Evolutionary conservation across 2,329 filamentous ascomycete species (phyloP).

Genomic region (Epichloe amarillans): DNA sequence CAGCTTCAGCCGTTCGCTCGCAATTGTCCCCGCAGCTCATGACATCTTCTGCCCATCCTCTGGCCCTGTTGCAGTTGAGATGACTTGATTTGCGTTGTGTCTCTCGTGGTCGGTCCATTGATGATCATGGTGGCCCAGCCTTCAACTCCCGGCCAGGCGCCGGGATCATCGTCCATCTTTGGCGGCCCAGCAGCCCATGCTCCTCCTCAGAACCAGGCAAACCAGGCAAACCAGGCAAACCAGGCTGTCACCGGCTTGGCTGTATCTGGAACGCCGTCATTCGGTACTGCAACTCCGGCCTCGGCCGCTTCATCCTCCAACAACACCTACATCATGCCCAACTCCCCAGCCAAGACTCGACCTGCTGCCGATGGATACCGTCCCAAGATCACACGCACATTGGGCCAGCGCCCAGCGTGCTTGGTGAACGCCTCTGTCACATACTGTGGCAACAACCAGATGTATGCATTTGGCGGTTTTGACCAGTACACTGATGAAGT

Average conservation of each 20-base stretch:
- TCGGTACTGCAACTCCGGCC: slow-evolving; percentile 11
- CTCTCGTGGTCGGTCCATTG: slow-evolving; percentile 1
- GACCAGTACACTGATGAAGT: slow-evolving; percentile 98
- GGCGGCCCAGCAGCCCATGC: slow-evolving; percentile 24
- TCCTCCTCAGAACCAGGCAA: slow-evolving; percentile 15
- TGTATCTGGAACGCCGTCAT: slow-evolving; percentile 14
- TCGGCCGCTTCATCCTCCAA: slow-evolving; percentile 35
- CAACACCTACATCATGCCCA: slow-evolving; percentile 85
- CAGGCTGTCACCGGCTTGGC: slow-evolving; percentile 13
- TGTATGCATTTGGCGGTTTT: slow-evolving; percentile 96
- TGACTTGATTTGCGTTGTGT: slow-evolving; percentile 2
- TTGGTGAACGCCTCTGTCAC: slow-evolving; percentile 97
- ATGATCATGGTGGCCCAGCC: slow-evolving; percentile 28
- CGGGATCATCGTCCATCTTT: slow-evolving; percentile 30
- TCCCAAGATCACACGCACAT: slow-evolving; percentile 67
- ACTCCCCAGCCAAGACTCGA: slow-evolving; percentile 59
- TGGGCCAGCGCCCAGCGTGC: slow-evolving; percentile 76
- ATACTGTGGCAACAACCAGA: slow-evolving; percentile 95
- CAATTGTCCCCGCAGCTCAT: background rate
- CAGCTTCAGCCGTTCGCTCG: background rate
- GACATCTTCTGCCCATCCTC: background rate
- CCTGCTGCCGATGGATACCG: slow-evolving; percentile 61
- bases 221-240: slow-evolving; percentile 11
- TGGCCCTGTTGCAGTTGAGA: slow-evolving; percentile 1
- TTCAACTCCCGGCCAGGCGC: slow-evolving; percentile 29